These are phyloP conservation scores for Salix koriyanagi DNA, from an alignment of 345 rosid genomes.

Conservation along the genomic window DNA sequence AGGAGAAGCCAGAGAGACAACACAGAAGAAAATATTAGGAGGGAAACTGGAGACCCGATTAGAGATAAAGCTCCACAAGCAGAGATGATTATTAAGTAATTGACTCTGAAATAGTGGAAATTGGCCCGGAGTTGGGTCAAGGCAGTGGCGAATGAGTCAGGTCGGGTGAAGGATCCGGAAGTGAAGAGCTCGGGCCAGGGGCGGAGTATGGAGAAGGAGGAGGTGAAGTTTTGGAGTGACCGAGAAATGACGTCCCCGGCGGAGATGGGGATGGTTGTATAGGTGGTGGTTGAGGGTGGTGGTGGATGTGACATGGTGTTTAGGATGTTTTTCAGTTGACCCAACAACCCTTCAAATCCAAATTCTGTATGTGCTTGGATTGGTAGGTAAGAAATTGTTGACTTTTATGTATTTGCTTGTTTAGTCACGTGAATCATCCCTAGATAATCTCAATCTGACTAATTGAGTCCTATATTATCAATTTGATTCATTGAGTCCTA, in stretches of 20 bases:
- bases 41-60: conserved; percentile 26
- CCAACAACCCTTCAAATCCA: no score
- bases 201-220: conserved; percentile 42
- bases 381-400: no score
- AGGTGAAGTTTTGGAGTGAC: conserved; percentile 41
- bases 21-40: conserved; percentile 24
- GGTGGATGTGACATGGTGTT: no score
- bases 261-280: conserved; percentile 53
- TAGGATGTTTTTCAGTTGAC: no score
- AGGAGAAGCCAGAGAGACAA: conserved; percentile 38
- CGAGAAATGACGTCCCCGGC: conserved; percentile 41
- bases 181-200: conserved; percentile 53
- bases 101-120: conserved; percentile 34
- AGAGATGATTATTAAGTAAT: conserved; percentile 35
- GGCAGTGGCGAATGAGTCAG: conserved; percentile 22
- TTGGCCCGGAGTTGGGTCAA: conserved; percentile 26
- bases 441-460: no score
- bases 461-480: no score
- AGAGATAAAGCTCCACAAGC: conserved; percentile 30
- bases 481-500: no score
- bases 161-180: conserved; percentile 23
- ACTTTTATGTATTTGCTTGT: no score
- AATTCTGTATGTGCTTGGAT: no score
- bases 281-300: conserved; percentile 12
- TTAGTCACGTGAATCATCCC: no score